Conservation (phyloP, 257 asterid species). For the Jacaranda mimosifolia region DNA sequence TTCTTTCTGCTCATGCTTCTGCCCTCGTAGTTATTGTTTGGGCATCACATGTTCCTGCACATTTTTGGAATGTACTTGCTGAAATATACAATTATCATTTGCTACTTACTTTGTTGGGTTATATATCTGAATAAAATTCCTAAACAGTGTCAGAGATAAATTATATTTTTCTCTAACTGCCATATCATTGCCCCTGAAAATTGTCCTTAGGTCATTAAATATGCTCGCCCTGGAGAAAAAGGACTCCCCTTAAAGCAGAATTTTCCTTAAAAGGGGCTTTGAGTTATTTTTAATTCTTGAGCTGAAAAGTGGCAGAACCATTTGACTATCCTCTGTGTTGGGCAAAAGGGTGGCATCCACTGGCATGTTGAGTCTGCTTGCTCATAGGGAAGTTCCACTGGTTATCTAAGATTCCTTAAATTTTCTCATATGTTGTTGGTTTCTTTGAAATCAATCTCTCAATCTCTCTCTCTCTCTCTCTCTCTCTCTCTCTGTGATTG, state of each 20-base stretch:
- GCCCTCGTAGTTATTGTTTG: slow-evolving; percentile 34
- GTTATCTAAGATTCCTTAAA: not conserved
- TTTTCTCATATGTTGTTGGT: slow-evolving; percentile 16
- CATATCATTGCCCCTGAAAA: slow-evolving; percentile 13
- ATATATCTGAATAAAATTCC: slow-evolving; percentile 30
- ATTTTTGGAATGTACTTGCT: slow-evolving; percentile 45
- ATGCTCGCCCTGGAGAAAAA: slow-evolving; percentile 21
- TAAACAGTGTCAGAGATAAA: not conserved
- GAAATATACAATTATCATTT: slow-evolving; percentile 37
- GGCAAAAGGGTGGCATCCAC: slow-evolving; percentile 35
- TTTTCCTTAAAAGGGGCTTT: not conserved
- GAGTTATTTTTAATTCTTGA: slow-evolving; percentile 5
- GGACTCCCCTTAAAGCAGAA: not conserved
- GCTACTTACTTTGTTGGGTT: slow-evolving; percentile 32
- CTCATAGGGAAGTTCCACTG: slow-evolving; percentile 11
- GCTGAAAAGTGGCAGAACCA: slow-evolving; percentile 15
- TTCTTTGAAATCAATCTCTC: not conserved
- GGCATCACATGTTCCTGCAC: slow-evolving; percentile 37
- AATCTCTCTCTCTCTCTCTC: not conserved
- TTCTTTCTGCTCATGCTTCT: slow-evolving; percentile 40
- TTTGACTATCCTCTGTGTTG: slow-evolving; percentile 23
- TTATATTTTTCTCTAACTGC: not conserved
- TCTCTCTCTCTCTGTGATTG: slow-evolving; percentile 4
- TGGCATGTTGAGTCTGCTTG: slow-evolving; percentile 29
- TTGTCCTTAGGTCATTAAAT: slow-evolving; percentile 23